These are phyloP conservation scores for Clavariopsis aquatica DNA, from an alignment of 495 filamentous ascomycete genomes.

Conservation along the genomic window DNA sequence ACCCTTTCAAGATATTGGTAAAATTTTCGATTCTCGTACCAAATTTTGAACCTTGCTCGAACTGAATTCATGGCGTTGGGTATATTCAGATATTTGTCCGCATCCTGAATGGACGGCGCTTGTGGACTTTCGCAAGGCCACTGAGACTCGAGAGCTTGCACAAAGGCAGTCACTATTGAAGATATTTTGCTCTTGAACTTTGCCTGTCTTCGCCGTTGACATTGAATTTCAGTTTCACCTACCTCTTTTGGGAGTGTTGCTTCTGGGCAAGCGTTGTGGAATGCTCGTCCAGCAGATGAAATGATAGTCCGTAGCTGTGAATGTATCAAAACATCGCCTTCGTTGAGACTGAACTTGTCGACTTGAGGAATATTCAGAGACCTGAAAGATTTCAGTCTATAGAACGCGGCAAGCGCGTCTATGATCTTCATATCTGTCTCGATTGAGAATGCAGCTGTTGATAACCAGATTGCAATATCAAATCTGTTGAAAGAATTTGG, in stretches of 20 bases:
- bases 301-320: too few relatives aligned
- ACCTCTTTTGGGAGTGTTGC: conserved; percentile 8
- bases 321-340: background rate
- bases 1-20: conserved; percentile 33
- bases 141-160: conserved; percentile 4
- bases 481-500: conserved; percentile 12
- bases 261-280: conserved; percentile 8
- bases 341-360: background rate
- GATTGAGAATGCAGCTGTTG: conserved; percentile 28
- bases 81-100: conserved; percentile 16
- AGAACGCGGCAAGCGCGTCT: conserved; percentile 25
- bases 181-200: background rate
- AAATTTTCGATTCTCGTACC: conserved; percentile 46
- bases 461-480: conserved; percentile 35
- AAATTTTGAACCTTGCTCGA: conserved; percentile 39
- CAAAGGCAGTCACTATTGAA: too few relatives aligned
- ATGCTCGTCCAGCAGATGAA: too few relatives aligned
- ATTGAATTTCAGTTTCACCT: too few relatives aligned
- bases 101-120: conserved; percentile 18
- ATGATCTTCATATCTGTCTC: conserved; percentile 22
- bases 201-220: too few relatives aligned
- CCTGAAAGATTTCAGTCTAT: background rate
- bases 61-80: conserved; percentile 33
- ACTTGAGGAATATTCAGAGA: conserved; percentile 3
- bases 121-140: conserved; percentile 22